These are phyloP conservation scores for Pythium brassicae DNA, from an alignment of 352 stramenopile species.

Conservation along the genomic window DNA sequence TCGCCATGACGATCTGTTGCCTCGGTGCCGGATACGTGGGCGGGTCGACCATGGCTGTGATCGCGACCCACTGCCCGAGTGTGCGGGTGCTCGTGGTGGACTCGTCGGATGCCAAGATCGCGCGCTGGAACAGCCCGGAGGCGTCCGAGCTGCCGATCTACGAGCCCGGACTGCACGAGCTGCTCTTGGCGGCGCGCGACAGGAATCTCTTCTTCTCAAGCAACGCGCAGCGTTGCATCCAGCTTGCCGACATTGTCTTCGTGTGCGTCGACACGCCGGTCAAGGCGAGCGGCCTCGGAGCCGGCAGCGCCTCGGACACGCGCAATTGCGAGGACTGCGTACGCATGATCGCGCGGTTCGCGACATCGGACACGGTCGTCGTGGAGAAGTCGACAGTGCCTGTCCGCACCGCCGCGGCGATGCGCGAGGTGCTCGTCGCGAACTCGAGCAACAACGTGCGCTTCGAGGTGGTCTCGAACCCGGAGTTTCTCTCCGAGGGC, in stretches of 20 bases:
- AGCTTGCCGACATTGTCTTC: slow-evolving; percentile 98
- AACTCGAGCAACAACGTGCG: slow-evolving; percentile 90
- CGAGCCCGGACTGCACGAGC: slow-evolving; percentile 95
- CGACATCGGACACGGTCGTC: slow-evolving; percentile 96
- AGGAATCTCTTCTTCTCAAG: slow-evolving; percentile 99
- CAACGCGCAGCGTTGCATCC: slow-evolving; percentile 96
- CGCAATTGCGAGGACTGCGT: slow-evolving; percentile 99
- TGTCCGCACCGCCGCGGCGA: slow-evolving; percentile 97
- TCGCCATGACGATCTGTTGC: slow-evolving; percentile 90
- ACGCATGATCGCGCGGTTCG: slow-evolving; percentile 96
- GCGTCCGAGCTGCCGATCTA: slow-evolving; percentile 95
- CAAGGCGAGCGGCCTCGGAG: slow-evolving; percentile 96
- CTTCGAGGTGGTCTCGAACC: slow-evolving; percentile 98
- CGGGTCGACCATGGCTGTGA: slow-evolving; percentile 99
- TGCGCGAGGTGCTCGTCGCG: slow-evolving; percentile 93
- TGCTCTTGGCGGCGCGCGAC: slow-evolving; percentile 89
- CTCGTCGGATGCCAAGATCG: slow-evolving; percentile 94
- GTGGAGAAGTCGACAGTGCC: slow-evolving; percentile 99
- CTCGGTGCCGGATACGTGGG: slow-evolving; percentile 99
- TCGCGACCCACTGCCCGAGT: slow-evolving; percentile 96
- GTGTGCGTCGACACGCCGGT: slow-evolving; percentile 99
- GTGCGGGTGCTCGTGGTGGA: slow-evolving; percentile 98
- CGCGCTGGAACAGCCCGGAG: slow-evolving; percentile 95
- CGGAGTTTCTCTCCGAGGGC: slow-evolving; percentile 99
- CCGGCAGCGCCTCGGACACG: slow-evolving; percentile 97